phyloP scores from a whole-genome alignment of 1,139 yeast genomes.

The Saccharomycopsis phalli region DNA sequence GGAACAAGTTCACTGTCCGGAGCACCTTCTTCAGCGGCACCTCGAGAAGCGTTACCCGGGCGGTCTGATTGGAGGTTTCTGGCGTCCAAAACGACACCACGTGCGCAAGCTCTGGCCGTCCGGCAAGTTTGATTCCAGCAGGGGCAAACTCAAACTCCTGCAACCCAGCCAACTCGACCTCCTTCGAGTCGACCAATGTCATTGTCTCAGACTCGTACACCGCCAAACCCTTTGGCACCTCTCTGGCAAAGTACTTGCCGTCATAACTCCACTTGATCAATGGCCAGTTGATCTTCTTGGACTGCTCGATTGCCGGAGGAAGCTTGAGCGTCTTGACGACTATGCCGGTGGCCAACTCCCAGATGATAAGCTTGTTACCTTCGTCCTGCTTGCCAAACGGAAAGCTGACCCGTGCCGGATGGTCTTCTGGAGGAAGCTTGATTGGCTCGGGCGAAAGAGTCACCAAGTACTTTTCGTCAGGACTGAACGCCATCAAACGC shows the following conservation, averaged over 20 bases:
- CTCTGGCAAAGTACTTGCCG: conserved; percentile 91
- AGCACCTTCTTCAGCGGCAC: conserved; percentile 75
- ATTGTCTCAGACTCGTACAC: conserved; percentile 69
- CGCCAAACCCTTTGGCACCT: conserved; percentile 88
- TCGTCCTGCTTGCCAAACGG: conserved; percentile 85
- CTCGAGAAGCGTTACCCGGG: conserved; percentile 88
- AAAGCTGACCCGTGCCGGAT: conserved; percentile 53
- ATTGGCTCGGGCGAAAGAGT: conserved; percentile 88
- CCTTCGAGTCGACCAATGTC: conserved; percentile 75
- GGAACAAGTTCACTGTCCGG: conserved; percentile 89
- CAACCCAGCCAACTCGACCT: conserved; percentile 76
- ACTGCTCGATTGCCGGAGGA: conserved; percentile 55
- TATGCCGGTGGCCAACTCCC: conserved; percentile 83
- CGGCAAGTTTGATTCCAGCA: conserved; percentile 61
- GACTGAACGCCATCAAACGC: conserved; percentile 84
- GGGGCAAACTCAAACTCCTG: conserved; percentile 96
- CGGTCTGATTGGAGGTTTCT: conserved; percentile 85
- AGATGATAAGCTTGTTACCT: conserved; percentile 89
- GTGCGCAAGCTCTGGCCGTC: conserved; percentile 41
- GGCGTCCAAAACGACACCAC: conserved; percentile 95
- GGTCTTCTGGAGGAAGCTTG: conserved; percentile 54
- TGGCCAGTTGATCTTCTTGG: conserved; percentile 89
- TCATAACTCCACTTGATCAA: conserved; percentile 93
- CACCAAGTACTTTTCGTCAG: conserved; percentile 82
- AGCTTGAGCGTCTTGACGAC: conserved; percentile 87